These are phyloP conservation scores for Teratosphaeria zuluensis DNA, from an alignment of 2,329 filamentous ascomycete species.

Conservation along the genomic window DNA sequence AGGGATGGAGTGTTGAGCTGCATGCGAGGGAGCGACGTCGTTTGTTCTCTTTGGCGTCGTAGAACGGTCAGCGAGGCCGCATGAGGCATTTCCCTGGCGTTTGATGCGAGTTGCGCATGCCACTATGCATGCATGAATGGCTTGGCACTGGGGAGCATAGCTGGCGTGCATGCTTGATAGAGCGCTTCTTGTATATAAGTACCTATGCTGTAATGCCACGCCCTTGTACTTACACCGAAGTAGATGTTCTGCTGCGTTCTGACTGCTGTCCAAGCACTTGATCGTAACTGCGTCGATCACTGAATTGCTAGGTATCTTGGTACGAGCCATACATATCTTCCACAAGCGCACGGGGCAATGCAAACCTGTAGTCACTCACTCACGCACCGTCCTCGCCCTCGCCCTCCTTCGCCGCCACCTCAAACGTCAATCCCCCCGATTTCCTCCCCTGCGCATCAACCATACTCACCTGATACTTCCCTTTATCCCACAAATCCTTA, in stretches of 20 bases:
- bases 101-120: too few species aligned
- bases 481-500: constrained; percentile 82
- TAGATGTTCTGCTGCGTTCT: too few species aligned
- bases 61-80: not conserved
- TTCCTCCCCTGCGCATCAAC: constrained; percentile 38
- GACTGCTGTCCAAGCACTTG: too few species aligned
- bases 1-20: not conserved
- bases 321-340: not conserved
- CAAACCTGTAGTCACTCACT: not conserved
- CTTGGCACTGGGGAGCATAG: too few species aligned
- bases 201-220: too few species aligned
- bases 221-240: too few species aligned
- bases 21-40: not conserved
- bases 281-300: too few species aligned
- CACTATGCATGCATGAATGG: too few species aligned
- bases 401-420: constrained; percentile 27
- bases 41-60: not conserved
- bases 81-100: not conserved
- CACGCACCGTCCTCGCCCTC: constrained; percentile 11
- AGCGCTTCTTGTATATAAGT: too few species aligned
- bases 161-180: too few species aligned
- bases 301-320: too few species aligned
- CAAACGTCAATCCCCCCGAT: constrained; percentile 39
- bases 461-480: constrained; percentile 61
- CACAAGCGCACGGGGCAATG: not conserved